Evolutionary conservation across 345 rosid genomes (phyloP).

Genomic region (Ailanthus altissimus): DNA sequence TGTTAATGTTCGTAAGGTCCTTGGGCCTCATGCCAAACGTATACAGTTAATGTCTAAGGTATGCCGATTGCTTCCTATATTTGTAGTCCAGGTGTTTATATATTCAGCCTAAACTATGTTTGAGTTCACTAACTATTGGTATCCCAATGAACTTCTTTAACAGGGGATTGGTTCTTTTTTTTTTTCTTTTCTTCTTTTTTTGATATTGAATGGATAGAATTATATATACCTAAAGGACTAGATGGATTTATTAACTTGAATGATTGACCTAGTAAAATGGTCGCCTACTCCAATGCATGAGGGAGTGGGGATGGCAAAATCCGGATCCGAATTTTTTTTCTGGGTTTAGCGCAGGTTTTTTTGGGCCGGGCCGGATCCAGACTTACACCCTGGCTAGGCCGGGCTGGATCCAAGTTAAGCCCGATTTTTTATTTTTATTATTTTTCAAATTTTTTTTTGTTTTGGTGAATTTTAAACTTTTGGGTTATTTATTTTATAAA

Average conservation of each 20-base stretch:
- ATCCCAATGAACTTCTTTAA: neutral
- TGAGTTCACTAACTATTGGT: neutral
- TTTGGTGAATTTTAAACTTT: too few species aligned
- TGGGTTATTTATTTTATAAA: too few species aligned
- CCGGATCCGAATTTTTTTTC: too few species aligned
- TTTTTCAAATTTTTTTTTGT: too few species aligned
- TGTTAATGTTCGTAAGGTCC: slow-evolving; percentile 80
- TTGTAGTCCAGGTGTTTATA: neutral
- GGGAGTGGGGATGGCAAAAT: too few species aligned
- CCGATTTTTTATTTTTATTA: too few species aligned
- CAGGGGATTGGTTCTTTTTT: neutral
- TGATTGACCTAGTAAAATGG: neutral
- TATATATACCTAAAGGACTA: neutral
- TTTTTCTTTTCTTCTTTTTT: too few species aligned
- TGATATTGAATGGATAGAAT: neutral
- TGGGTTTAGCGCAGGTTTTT: too few species aligned
- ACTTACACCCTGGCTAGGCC: too few species aligned
- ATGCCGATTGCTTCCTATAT: slow-evolving; percentile 18
- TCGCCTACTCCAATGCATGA: neutral
- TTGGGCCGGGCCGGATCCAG: too few species aligned
- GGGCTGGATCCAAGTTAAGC: too few species aligned
- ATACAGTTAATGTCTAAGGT: slow-evolving; percentile 92
- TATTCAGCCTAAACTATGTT: neutral
- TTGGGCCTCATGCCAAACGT: slow-evolving; percentile 70
- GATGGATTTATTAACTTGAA: neutral